A percentile compares a stretch with the other conserved stretches of the same genome.
phyloP scores from a whole-genome alignment of 83 land plant species.

The Thuja plicata region DNA sequence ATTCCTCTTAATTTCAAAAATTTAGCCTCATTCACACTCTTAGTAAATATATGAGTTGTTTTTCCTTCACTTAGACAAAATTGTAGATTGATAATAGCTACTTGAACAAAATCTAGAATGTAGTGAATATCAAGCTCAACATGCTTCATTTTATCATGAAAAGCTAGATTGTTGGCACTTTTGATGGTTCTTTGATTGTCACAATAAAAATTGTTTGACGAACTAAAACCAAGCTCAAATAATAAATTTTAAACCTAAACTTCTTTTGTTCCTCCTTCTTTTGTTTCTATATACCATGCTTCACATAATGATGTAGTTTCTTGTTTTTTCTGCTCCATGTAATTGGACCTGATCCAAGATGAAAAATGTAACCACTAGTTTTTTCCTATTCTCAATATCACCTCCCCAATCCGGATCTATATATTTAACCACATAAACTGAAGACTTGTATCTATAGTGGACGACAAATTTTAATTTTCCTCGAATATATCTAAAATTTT shows the following conservation, averaged over 20 bases:
- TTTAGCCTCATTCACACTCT: too few species aligned
- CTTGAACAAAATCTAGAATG: too few species aligned
- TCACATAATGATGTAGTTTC: neutral
- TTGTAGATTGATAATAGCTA: too few species aligned
- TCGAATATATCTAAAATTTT: too few species aligned
- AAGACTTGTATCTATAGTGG: neutral
- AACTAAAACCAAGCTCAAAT: neutral
- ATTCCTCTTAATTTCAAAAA: too few species aligned
- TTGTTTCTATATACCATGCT: neutral
- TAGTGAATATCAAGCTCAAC: too few species aligned
- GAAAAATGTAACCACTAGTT: neutral
- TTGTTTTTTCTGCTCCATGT: neutral
- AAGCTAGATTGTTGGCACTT: too few species aligned
- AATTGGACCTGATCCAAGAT: neutral
- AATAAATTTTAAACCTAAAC: neutral
- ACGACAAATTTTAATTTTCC: neutral
- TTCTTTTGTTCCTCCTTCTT: neutral
- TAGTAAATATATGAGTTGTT: too few species aligned
- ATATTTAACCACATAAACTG: neutral
- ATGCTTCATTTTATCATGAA: too few species aligned
- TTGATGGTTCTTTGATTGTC: too few species aligned
- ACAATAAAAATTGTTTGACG: neutral
- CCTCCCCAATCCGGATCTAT: neutral
- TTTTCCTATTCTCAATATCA: neutral
- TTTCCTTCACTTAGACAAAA: too few species aligned